Conservation (phyloP, 371 early-diverging fungal species). For the Basidiobolus meristosporus region DNA sequence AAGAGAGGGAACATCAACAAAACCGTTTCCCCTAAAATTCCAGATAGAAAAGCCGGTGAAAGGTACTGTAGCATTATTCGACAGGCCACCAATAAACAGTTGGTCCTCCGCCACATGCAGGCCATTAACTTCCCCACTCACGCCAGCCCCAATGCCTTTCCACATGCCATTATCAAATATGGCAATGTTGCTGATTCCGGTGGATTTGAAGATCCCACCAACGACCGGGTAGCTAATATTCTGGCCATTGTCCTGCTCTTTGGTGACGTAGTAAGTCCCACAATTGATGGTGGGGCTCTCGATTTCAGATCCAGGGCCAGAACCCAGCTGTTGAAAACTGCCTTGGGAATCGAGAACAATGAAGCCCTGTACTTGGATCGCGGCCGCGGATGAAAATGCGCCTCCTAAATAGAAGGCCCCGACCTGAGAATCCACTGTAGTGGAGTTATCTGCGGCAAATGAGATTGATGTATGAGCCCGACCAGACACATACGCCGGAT, state of each 20-base stretch:
- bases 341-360: conserved; percentile 7
- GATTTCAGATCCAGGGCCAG: conserved; percentile 8
- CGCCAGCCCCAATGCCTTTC: conserved; percentile 12
- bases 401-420: conserved; percentile 10
- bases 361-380: conserved; percentile 12
- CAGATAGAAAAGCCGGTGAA: conserved; percentile 11
- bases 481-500: too few relatives aligned
- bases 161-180: conserved; percentile 14
- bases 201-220: conserved; percentile 16
- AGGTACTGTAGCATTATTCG: conserved; percentile 3
- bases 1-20: not conserved
- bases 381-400: conserved; percentile 12
- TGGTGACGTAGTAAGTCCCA: conserved; percentile 12
- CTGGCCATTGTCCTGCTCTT: conserved; percentile 1
- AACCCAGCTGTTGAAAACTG: conserved; percentile 8
- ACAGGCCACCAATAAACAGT: conserved; percentile 27
- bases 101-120: conserved; percentile 13
- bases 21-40: conserved; percentile 7
- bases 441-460: too few relatives aligned
- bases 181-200: conserved; percentile 16
- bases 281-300: conserved; percentile 7
- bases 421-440: too few relatives aligned
- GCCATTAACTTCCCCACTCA: conserved; percentile 14
- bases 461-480: too few relatives aligned
- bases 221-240: conserved; percentile 11